These are phyloP conservation scores for Protomyces pachydermus DNA, from an alignment of 1,139 yeast genomes.

Conservation along the genomic window DNA sequence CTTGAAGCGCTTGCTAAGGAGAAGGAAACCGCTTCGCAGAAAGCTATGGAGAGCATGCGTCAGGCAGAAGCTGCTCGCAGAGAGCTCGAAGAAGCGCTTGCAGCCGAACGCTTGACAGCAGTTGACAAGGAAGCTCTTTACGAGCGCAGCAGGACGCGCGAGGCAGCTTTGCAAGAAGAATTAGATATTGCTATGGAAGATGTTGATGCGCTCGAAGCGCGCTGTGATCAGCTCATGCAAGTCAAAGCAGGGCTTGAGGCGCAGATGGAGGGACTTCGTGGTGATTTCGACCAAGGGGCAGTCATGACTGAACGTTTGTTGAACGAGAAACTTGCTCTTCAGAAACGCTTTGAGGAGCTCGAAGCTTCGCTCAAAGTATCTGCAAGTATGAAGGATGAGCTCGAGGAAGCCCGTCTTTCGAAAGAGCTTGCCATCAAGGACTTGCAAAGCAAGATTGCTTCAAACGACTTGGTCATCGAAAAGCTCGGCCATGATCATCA, in stretches of 20 bases:
- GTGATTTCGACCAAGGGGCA: slow-evolving; percentile 40
- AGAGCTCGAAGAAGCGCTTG: slow-evolving; percentile 40
- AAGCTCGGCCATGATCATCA: background rate
- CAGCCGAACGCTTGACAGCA: slow-evolving; percentile 44
- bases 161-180: slow-evolving; percentile 44
- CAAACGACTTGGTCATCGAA: background rate
- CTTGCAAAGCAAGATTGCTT: background rate
- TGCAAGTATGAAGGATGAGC: background rate
- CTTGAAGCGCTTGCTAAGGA: slow-evolving; percentile 36
- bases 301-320: slow-evolving; percentile 38
- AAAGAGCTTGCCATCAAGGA: background rate
- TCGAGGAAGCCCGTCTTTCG: background rate
- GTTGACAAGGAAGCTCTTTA: slow-evolving; percentile 46
- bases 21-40: slow-evolving; percentile 37
- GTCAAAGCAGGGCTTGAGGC: slow-evolving; percentile 41
- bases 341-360: slow-evolving; percentile 33
- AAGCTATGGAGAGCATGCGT: slow-evolving; percentile 36
- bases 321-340: slow-evolving; percentile 38
- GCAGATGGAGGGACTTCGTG: slow-evolving; percentile 37
- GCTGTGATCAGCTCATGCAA: slow-evolving; percentile 41
- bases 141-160: slow-evolving; percentile 42
- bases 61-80: slow-evolving; percentile 42
- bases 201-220: slow-evolving; percentile 41
- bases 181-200: slow-evolving; percentile 40
- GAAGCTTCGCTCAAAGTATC: slow-evolving; percentile 34